These are phyloP conservation scores for Scenedesmus sp. DNA, from an alignment of 163 green algal species.

Conservation along the genomic window DNA sequence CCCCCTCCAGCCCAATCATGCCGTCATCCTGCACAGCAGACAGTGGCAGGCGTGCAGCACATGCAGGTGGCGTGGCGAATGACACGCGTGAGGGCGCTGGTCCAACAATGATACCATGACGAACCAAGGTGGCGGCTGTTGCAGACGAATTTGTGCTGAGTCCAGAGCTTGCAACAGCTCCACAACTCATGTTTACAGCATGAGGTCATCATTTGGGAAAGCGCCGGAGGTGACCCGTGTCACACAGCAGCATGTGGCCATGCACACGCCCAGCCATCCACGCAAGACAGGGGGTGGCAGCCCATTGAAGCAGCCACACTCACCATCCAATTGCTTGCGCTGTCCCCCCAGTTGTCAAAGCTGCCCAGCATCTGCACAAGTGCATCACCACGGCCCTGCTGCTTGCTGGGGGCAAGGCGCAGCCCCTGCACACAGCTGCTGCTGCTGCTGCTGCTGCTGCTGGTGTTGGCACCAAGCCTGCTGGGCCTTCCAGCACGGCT, in stretches of 20 bases:
- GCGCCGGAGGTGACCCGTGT: too few relatives aligned
- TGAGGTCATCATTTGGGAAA: too few relatives aligned
- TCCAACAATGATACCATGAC: too few relatives aligned
- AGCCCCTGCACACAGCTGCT: conserved; percentile 19
- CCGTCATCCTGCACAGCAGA: conserved; percentile 35
- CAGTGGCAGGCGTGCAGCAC: background rate
- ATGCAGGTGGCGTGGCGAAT: too few relatives aligned
- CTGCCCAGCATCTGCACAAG: background rate
- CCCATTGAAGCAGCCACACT: background rate
- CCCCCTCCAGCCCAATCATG: conserved; percentile 43
- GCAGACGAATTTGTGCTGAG: too few relatives aligned
- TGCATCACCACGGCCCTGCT: background rate
- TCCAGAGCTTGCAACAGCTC: too few relatives aligned
- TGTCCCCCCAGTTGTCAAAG: conserved; percentile 43
- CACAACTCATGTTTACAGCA: too few relatives aligned
- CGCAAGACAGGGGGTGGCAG: too few relatives aligned
- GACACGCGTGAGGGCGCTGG: too few relatives aligned
- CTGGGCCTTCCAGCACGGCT: background rate
- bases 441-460: background rate
- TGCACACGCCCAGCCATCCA: too few relatives aligned
- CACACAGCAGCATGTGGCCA: too few relatives aligned
- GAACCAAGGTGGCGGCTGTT: too few relatives aligned
- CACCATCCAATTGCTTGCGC: conserved; percentile 37
- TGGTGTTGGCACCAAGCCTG: background rate
- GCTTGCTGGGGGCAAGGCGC: conserved; percentile 11